A percentile compares a stretch with the other conserved stretches of the same genome.
Evolutionary conservation across 306 rosid genomes (phyloP).

Genomic region (Purshia tridentata): DNA sequence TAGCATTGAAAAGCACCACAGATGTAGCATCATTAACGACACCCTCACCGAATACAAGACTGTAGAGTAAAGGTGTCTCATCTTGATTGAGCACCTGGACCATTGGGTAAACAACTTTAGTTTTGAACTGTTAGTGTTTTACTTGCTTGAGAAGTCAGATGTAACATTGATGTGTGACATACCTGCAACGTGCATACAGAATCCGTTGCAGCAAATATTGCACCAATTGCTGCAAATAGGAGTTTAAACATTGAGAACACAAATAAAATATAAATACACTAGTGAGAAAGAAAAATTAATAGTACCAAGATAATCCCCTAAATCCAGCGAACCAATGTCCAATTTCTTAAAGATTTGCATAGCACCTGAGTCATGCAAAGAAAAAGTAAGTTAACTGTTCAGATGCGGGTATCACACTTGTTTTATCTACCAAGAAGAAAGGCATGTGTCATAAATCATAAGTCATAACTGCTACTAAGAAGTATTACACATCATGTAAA

Average conservation of each 20-base stretch:
- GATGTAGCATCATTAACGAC: slow-evolving; percentile 99
- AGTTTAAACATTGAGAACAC: slow-evolving; percentile 19
- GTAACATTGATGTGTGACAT: slow-evolving; percentile 23
- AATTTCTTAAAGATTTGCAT: slow-evolving; percentile 57
- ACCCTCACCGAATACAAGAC: slow-evolving; percentile 98
- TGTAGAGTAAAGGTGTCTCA: slow-evolving; percentile 95
- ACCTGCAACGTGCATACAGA: slow-evolving; percentile 99
- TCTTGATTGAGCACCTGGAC: slow-evolving; percentile 92
- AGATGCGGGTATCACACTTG: neutral
- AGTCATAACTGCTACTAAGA: neutral
- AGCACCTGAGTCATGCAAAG: slow-evolving; percentile 69
- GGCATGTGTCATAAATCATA: neutral
- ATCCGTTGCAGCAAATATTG: slow-evolving; percentile 97
- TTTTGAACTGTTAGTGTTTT: slow-evolving; percentile 20
- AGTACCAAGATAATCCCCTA: slow-evolving; percentile 80
- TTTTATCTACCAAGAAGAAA: neutral
- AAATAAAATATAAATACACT: slow-evolving; percentile 15
- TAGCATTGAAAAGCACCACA: slow-evolving; percentile 96
- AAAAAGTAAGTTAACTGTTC: neutral
- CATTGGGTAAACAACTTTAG: slow-evolving; percentile 28
- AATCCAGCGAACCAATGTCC: slow-evolving; percentile 64
- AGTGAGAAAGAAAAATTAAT: slow-evolving; percentile 8
- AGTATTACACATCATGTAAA: neutral
- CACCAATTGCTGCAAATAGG: slow-evolving; percentile 74
- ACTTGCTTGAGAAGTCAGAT: slow-evolving; percentile 17